These are phyloP conservation scores for Flaveria sonorensis DNA, from an alignment of 129 eudicot genomes.

Conservation along the genomic window DNA sequence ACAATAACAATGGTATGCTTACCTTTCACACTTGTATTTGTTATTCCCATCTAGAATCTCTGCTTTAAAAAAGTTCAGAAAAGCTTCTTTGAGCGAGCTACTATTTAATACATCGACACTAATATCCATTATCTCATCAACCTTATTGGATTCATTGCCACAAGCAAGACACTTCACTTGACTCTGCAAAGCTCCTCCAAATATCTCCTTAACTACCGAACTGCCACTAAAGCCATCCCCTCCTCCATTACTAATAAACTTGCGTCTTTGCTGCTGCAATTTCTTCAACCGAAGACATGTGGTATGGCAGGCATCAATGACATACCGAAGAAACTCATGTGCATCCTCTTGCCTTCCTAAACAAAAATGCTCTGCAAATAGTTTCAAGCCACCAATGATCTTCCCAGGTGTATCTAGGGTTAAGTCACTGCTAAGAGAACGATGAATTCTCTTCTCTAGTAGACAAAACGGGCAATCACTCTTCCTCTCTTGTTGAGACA, in stretches of 20 bases:
- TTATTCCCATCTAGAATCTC: slow-evolving; percentile 92
- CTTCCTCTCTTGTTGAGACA: slow-evolving; percentile 61
- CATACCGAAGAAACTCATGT: slow-evolving; percentile 87
- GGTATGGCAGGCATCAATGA: slow-evolving; percentile 94
- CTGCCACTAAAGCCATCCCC: slow-evolving; percentile 42
- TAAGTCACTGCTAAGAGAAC: slow-evolving; percentile 64
- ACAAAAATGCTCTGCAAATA: slow-evolving; percentile 75
- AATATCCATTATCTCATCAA: slow-evolving; percentile 97
- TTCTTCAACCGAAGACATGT: slow-evolving; percentile 87
- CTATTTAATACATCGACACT: slow-evolving; percentile 72
- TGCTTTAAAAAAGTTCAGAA: slow-evolving; percentile 79
- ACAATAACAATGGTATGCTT: slow-evolving; percentile 26
- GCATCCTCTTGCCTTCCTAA: slow-evolving; percentile 97
- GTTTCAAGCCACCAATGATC: slow-evolving; percentile 63
- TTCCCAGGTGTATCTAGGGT: slow-evolving; percentile 62
- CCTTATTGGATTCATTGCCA: slow-evolving; percentile 89
- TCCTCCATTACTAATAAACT: slow-evolving; percentile 38
- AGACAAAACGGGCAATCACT: slow-evolving; percentile 91
- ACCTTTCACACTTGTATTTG: slow-evolving; percentile 95
- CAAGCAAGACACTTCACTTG: slow-evolving; percentile 94
- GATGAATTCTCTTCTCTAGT: slow-evolving; percentile 71
- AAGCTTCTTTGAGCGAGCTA: slow-evolving; percentile 69
- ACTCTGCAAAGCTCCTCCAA: slow-evolving; percentile 96
- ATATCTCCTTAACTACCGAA: slow-evolving; percentile 86
- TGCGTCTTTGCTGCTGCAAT: slow-evolving; percentile 62